Conservation (phyloP, 495 filamentous ascomycete genomes). For the Penicillium dipodomyicola region DNA sequence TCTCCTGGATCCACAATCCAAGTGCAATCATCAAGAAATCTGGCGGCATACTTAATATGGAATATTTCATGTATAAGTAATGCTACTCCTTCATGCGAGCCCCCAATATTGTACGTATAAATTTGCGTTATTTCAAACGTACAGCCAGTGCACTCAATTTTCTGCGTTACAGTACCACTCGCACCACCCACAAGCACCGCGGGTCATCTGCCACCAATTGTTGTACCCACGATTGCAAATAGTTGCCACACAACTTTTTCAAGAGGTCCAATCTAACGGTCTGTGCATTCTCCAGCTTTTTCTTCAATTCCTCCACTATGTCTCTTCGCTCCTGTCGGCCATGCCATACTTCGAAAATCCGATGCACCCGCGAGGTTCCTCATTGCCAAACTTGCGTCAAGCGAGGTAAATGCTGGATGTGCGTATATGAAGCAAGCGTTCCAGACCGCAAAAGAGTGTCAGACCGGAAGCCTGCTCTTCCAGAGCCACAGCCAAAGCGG, state of each 20-base stretch:
- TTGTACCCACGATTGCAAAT: too few relatives aligned
- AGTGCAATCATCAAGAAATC: background rate
- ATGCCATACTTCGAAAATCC: background rate
- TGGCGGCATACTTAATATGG: background rate
- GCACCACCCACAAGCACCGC: background rate
- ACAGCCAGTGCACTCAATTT: too few relatives aligned
- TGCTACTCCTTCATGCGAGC: background rate
- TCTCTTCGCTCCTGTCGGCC: background rate
- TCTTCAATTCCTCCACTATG: background rate
- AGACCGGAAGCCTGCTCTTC: background rate
- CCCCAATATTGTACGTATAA: background rate
- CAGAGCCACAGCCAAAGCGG: background rate
- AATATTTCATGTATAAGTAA: background rate
- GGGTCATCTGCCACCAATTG: background rate
- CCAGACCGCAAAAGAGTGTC: too few relatives aligned
- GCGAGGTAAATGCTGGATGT: background rate
- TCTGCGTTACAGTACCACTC: background rate
- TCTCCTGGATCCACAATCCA: background rate
- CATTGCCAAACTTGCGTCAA: background rate
- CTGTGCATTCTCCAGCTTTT: background rate
- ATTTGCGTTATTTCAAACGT: background rate
- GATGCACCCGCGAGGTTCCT: background rate
- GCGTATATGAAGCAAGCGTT: background rate
- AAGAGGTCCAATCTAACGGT: too few relatives aligned
- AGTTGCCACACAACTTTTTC: too few relatives aligned